phyloP scores from a whole-genome alignment of 768 basidiomycete species.

The Pholiota conissans region DNA sequence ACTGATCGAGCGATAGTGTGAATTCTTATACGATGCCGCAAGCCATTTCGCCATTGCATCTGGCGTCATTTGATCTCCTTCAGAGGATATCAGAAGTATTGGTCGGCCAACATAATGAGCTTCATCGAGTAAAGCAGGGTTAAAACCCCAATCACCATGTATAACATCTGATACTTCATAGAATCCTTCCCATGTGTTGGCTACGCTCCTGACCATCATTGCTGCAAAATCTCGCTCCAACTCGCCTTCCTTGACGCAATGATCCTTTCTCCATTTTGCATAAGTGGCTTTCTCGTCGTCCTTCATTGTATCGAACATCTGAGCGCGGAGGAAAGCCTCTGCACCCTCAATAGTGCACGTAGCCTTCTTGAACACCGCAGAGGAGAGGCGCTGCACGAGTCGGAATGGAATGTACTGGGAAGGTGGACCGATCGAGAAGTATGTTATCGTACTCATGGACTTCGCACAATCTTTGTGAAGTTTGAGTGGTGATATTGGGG shows the following conservation, averaged over 20 bases:
- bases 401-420: constrained; percentile 42
- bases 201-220: constrained; percentile 47
- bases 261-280: constrained; percentile 40
- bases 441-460: constrained; percentile 45
- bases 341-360: constrained; percentile 40
- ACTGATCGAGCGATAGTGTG: constrained; percentile 35
- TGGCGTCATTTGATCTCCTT: constrained; percentile 42
- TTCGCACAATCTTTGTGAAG: constrained; percentile 45
- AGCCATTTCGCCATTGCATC: constrained; percentile 48
- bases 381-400: constrained; percentile 31
- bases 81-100: constrained; percentile 45
- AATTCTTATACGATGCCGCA: constrained; percentile 45
- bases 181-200: constrained; percentile 53
- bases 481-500: constrained; percentile 46
- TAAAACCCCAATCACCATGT: constrained; percentile 54
- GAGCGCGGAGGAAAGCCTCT: constrained; percentile 37
- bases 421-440: constrained; percentile 46
- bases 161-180: constrained; percentile 38
- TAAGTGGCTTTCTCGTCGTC: constrained; percentile 40
- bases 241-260: constrained; percentile 41
- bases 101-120: constrained; percentile 39
- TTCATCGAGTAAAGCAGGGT: constrained; percentile 41
- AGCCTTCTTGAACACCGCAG: constrained; percentile 29
- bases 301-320: constrained; percentile 34
- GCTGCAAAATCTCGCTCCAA: constrained; percentile 39